Conservation (phyloP, 345 rosid species). For the Gossypium thurberi region DNA sequence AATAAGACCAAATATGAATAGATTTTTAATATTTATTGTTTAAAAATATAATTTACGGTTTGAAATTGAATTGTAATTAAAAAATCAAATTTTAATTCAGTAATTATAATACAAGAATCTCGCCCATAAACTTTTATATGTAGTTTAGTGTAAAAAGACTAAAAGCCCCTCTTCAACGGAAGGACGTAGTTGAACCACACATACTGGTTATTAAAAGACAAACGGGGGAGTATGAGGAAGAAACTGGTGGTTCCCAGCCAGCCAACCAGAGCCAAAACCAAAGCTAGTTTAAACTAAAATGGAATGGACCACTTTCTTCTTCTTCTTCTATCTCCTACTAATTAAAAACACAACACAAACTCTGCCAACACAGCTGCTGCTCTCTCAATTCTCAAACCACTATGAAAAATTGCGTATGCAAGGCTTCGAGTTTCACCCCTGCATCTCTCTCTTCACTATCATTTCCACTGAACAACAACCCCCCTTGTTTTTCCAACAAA, state of each 20-base stretch:
- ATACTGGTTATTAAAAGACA: neutral
- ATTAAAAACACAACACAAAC: neutral
- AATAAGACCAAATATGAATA: too few relatives aligned
- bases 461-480: neutral
- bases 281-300: neutral
- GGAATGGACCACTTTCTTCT: neutral
- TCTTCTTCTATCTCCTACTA: too few relatives aligned
- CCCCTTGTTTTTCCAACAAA: neutral
- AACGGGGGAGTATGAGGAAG: neutral
- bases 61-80: too few relatives aligned
- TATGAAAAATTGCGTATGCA: slow-evolving; percentile 14
- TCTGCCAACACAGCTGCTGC: neutral
- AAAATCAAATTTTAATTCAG: too few relatives aligned
- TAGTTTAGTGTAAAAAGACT: neutral
- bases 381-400: neutral
- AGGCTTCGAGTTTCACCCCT: slow-evolving; percentile 7
- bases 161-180: neutral
- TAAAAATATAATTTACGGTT: too few relatives aligned
- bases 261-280: neutral
- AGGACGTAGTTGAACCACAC: neutral
- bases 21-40: too few relatives aligned
- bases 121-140: too few relatives aligned
- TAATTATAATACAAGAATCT: too few relatives aligned
- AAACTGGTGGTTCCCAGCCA: neutral
- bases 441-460: neutral